phyloP scores from a whole-genome alignment of 192 early-diverging fungal species.

The Coemansia sp. region DNA sequence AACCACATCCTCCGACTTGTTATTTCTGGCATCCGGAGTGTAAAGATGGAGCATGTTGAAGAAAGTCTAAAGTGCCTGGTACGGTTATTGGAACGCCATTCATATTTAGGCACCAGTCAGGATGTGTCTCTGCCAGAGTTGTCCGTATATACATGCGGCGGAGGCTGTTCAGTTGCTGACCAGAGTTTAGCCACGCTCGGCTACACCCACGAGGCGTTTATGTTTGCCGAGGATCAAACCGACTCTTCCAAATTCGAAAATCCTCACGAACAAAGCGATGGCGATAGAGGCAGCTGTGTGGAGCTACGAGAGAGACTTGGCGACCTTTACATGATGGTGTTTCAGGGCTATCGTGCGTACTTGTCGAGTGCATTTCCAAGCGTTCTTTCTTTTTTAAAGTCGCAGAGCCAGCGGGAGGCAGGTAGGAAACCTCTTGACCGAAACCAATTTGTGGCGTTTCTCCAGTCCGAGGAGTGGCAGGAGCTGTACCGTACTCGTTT shows the following conservation, averaged over 20 bases:
- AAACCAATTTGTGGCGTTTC: conserved; percentile 14
- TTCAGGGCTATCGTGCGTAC: conserved; percentile 24
- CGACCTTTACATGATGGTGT: conserved; percentile 25
- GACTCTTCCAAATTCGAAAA: not conserved
- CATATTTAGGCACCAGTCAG: conserved; percentile 5
- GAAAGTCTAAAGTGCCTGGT: conserved; percentile 28
- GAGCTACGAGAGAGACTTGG: conserved; percentile 17
- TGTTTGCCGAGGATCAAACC: conserved; percentile 39
- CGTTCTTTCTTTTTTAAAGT: not conserved
- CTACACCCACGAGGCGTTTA: conserved; percentile 44
- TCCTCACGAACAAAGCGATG: not conserved
- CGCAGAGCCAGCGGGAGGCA: not conserved
- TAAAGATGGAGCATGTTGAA: conserved; percentile 32
- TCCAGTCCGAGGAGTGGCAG: conserved; percentile 28
- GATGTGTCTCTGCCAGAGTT: not conserved
- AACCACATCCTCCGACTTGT: conserved; percentile 25
- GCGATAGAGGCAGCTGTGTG: not conserved
- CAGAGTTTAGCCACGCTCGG: conserved; percentile 25
- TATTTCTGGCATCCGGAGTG: conserved; percentile 39
- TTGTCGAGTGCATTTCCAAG: conserved; percentile 1
- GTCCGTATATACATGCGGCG: conserved; percentile 4
- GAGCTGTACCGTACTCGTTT: conserved; percentile 30
- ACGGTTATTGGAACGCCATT: conserved; percentile 33
- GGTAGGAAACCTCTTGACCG: not conserved
- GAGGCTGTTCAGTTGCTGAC: conserved; percentile 15